phyloP scores from a whole-genome alignment of 2,329 filamentous ascomycete genomes.

The Trichophaea hybrida region DNA sequence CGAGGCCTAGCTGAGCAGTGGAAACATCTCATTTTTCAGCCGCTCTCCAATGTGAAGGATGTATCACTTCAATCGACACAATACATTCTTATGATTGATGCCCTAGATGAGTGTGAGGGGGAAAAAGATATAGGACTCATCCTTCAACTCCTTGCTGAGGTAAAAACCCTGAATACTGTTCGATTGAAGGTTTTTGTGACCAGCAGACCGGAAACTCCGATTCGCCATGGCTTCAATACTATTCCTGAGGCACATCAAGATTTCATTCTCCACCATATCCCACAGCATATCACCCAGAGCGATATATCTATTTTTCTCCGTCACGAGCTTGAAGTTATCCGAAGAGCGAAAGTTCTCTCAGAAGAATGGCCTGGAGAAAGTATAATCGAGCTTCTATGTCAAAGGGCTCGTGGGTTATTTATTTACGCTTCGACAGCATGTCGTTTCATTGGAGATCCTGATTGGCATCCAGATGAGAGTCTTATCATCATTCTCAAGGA shows the following conservation, averaged over 20 bases:
- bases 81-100: constrained; percentile 27
- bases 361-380: constrained; percentile 21
- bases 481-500: constrained; percentile 6
- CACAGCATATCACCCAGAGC: constrained; percentile 20
- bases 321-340: constrained; percentile 16
- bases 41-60: constrained; percentile 24
- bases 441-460: constrained; percentile 24
- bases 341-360: background rate
- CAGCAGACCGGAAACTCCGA: constrained; percentile 23
- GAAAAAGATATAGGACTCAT: constrained; percentile 19
- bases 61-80: constrained; percentile 2
- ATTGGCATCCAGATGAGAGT: constrained; percentile 6
- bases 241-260: constrained; percentile 1
- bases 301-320: constrained; percentile 28
- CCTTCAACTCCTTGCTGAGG: constrained; percentile 15
- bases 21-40: constrained; percentile 32
- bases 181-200: constrained; percentile 23
- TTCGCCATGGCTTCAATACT: constrained; percentile 17
- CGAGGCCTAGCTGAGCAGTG: too few species aligned
- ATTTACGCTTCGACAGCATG: constrained; percentile 28
- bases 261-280: constrained; percentile 12
- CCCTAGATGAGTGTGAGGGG: constrained; percentile 28
- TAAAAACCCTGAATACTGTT: too few species aligned
- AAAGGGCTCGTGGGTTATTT: constrained; percentile 24
- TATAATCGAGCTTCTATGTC: constrained; percentile 17